Evolutionary conservation across 345 rosid genomes (phyloP).

Genomic region (Noccaea bulbosa): DNA sequence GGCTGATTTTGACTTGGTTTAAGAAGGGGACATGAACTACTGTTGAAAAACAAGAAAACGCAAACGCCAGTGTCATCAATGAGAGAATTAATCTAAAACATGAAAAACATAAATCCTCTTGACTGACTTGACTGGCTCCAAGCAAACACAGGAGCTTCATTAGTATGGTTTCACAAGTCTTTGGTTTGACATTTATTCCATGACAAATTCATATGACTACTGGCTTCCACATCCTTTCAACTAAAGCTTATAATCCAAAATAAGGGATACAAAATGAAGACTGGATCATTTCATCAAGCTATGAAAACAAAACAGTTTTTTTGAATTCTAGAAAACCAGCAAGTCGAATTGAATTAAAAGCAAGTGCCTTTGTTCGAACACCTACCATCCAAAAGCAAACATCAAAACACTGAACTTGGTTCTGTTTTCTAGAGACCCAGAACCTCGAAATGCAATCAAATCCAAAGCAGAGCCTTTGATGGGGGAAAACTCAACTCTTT

Average conservation of each 20-base stretch:
- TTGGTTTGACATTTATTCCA: neutral
- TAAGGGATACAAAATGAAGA: neutral
- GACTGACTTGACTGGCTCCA: conserved; percentile 11
- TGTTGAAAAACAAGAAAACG: conserved; percentile 7
- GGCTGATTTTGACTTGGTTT: too few relatives aligned
- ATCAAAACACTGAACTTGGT: neutral
- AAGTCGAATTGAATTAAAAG: neutral
- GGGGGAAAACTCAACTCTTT: neutral
- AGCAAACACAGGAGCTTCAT: too few relatives aligned
- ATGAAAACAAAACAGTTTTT: neutral
- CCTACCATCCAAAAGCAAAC: neutral
- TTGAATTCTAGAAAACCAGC: neutral
- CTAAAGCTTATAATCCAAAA: conserved; percentile 1
- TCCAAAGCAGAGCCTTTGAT: conserved; percentile 1
- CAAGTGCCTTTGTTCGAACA: neutral
- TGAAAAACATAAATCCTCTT: neutral
- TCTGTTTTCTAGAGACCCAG: neutral
- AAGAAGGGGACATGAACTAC: too few relatives aligned
- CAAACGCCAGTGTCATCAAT: conserved; percentile 17
- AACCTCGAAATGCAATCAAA: neutral
- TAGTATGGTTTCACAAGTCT: neutral
- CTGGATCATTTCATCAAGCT: neutral
- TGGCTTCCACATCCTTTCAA: neutral
- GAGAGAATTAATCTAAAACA: neutral
- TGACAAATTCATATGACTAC: neutral